Conservation (phyloP, 129 eudicot species). For the Escallonia herrerae region DNA sequence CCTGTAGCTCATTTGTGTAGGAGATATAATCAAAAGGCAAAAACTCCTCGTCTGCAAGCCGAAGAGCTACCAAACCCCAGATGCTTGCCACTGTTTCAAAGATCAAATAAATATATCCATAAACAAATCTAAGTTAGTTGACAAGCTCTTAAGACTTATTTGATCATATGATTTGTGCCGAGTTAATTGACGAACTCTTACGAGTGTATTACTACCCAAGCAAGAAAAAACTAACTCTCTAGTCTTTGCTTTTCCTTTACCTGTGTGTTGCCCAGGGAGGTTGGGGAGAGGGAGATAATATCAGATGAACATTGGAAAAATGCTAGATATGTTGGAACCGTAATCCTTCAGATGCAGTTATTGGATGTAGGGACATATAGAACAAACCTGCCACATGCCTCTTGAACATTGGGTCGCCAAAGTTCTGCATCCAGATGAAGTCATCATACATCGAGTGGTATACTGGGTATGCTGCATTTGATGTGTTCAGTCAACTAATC, state of each 20-base stretch:
- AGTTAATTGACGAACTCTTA: too few relatives aligned
- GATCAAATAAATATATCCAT: background rate
- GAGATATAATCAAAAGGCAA: slow-evolving; percentile 62
- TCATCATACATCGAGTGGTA: slow-evolving; percentile 94
- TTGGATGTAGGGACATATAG: too few relatives aligned
- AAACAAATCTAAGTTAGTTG: background rate
- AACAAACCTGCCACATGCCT: slow-evolving; percentile 84
- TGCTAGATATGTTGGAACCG: too few relatives aligned
- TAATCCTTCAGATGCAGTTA: too few relatives aligned
- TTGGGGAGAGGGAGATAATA: too few relatives aligned
- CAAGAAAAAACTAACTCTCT: too few relatives aligned
- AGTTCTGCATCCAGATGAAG: slow-evolving; percentile 74
- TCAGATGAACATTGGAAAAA: too few relatives aligned
- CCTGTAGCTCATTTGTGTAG: slow-evolving; percentile 74
- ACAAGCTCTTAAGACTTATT: background rate
- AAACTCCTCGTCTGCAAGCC: slow-evolving; percentile 71
- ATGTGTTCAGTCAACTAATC: background rate
- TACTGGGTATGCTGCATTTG: slow-evolving; percentile 75
- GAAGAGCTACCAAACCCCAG: slow-evolving; percentile 85
- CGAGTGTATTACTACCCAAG: too few relatives aligned
- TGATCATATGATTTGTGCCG: background rate
- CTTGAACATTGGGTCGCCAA: slow-evolving; percentile 79
- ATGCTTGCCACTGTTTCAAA: slow-evolving; percentile 63
- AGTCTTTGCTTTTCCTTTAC: too few relatives aligned
- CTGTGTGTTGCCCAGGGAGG: too few relatives aligned